These are phyloP conservation scores for Bryopsis sp. DNA, from an alignment of 139 green algal species.

Conservation along the genomic window DNA sequence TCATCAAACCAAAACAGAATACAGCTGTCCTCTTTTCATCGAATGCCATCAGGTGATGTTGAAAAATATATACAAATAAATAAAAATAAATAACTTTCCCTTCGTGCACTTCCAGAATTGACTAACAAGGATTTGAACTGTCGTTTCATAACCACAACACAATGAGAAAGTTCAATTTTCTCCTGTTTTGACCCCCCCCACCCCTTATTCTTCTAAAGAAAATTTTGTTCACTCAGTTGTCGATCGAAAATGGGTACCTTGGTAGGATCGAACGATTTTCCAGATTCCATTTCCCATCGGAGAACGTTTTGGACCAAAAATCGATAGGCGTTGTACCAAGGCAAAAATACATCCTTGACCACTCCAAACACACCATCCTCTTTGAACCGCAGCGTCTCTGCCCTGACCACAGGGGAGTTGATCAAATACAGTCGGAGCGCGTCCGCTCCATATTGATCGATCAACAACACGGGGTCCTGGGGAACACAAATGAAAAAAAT, in stretches of 20 bases:
- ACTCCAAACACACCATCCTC: slow-evolving; percentile 92
- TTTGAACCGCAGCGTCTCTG: slow-evolving; percentile 87
- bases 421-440: slow-evolving; percentile 97
- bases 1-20: too few species aligned
- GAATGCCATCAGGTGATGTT: too few species aligned
- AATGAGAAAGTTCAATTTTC: background rate
- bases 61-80: too few species aligned
- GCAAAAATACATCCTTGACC: slow-evolving; percentile 96
- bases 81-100: too few species aligned
- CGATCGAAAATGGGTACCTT: too few species aligned
- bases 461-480: slow-evolving; percentile 69
- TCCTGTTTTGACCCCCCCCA: background rate
- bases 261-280: slow-evolving; percentile 39
- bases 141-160: too few species aligned
- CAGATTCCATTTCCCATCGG: slow-evolving; percentile 57
- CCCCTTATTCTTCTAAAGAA: too few species aligned
- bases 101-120: too few species aligned
- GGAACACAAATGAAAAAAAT: background rate
- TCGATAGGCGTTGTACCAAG: slow-evolving; percentile 98
- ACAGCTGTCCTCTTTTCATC: too few species aligned
- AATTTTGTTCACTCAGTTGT: slow-evolving; percentile 2
- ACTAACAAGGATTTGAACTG: too few species aligned
- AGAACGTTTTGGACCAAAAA: slow-evolving; percentile 85
- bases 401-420: slow-evolving; percentile 89
- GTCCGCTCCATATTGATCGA: slow-evolving; percentile 89